phyloP scores from a whole-genome alignment of 345 rosid genomes.

The Euphorbia tirucalli region DNA sequence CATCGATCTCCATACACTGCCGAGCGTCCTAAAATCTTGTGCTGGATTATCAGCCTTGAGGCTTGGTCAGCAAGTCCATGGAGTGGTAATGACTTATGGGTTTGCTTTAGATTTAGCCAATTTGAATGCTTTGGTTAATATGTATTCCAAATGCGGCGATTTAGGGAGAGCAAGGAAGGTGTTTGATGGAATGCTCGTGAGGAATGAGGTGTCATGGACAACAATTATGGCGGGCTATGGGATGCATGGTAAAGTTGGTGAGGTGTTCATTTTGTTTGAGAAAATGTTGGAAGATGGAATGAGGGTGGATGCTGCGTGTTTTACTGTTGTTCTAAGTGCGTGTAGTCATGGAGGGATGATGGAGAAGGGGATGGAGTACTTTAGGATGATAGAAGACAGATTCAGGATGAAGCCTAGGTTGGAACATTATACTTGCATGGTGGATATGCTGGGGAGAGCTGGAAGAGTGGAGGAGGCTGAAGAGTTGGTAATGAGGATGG shows the following conservation, averaged over 20 bases:
- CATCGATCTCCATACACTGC: too few relatives aligned
- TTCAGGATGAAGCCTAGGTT: constrained; percentile 33
- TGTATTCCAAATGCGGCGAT: constrained; percentile 37
- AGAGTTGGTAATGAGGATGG: too few relatives aligned
- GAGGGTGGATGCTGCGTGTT: too few relatives aligned
- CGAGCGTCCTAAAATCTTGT: constrained; percentile 39
- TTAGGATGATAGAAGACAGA: constrained; percentile 27
- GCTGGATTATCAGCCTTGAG: constrained; percentile 19
- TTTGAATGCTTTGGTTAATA: constrained; percentile 27
- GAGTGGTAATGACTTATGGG: constrained; percentile 23
- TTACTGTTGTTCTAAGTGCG: too few relatives aligned
- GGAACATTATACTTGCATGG: too few relatives aligned
- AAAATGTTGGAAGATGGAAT: too few relatives aligned
- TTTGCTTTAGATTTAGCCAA: constrained; percentile 27
- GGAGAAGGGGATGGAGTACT: constrained; percentile 30
- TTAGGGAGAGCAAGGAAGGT: too few relatives aligned
- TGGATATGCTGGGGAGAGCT: too few relatives aligned
- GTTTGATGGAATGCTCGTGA: constrained; percentile 31
- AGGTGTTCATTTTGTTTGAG: too few relatives aligned
- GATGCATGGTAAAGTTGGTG: too few relatives aligned
- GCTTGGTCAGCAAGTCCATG: constrained; percentile 36
- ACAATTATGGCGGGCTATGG: constrained; percentile 34
- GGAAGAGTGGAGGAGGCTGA: too few relatives aligned
- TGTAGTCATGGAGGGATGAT: constrained; percentile 34
- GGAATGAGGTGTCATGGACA: constrained; percentile 33